phyloP scores from a whole-genome alignment of 2,329 filamentous ascomycete genomes.

The Pestalotiopsis sp. region DNA sequence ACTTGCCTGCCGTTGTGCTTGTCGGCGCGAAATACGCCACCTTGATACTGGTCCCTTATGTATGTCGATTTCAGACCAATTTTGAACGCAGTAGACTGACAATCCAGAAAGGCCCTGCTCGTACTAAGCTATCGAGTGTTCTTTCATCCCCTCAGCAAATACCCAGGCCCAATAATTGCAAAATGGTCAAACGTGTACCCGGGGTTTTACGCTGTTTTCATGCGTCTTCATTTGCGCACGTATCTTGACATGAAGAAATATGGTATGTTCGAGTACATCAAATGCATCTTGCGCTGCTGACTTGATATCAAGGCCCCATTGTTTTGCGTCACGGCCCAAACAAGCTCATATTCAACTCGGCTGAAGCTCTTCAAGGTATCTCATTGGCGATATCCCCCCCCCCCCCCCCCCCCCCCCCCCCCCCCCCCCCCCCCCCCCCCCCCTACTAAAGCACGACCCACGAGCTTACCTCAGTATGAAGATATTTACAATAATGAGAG shows the following conservation, averaged over 20 bases:
- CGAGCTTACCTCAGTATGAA: background rate
- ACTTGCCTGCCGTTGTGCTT: background rate
- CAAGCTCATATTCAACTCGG: constrained; percentile 21
- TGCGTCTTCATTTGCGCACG: background rate
- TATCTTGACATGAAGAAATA: constrained; percentile 8
- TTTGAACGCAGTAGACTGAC: background rate
- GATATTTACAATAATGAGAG: constrained; percentile 22
- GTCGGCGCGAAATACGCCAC: background rate
- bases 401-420: too few species aligned
- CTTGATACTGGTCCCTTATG: background rate
- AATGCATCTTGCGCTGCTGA: background rate
- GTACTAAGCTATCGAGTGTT: background rate
- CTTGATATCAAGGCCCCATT: constrained; percentile 11
- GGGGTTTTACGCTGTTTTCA: background rate
- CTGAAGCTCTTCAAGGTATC: constrained; percentile 14
- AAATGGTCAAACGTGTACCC: background rate
- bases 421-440: too few species aligned
- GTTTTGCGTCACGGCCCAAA: constrained; percentile 20
- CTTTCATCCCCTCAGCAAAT: background rate
- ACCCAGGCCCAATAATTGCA: background rate
- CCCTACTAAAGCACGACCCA: background rate
- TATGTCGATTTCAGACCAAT: background rate
- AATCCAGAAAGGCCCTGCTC: background rate
- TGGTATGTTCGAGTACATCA: background rate
- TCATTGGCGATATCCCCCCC: too few species aligned